These are phyloP conservation scores for Pterula multifida DNA, from an alignment of 1,284 basidiomycete species.

Conservation along the genomic window DNA sequence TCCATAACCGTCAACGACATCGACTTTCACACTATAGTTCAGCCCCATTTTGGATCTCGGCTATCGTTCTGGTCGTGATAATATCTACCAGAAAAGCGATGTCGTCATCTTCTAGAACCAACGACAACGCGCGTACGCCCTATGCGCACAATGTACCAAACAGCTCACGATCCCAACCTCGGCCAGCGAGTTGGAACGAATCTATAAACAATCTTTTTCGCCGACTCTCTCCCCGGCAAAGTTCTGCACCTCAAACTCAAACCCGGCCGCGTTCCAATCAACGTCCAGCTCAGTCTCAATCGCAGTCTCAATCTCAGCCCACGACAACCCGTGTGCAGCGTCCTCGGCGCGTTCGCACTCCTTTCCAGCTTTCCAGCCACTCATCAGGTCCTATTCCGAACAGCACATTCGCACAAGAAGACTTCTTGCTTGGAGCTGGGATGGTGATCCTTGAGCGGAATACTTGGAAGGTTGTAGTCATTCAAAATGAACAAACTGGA, in stretches of 20 bases:
- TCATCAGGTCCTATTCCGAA: conserved; percentile 18
- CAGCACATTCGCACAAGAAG: conserved; percentile 30
- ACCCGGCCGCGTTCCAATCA: not conserved
- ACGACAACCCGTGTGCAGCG: too few relatives aligned
- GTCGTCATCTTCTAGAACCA: too few relatives aligned
- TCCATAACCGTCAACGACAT: too few relatives aligned
- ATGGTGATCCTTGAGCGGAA: conserved; percentile 47
- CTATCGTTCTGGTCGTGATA: too few relatives aligned
- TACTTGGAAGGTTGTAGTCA: conserved; percentile 26
- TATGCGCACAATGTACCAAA: too few relatives aligned
- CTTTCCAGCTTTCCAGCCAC: not conserved
- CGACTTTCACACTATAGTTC: too few relatives aligned
- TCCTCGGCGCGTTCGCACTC: not conserved
- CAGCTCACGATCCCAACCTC: too few relatives aligned
- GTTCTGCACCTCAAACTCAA: not conserved
- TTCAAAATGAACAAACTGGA: conserved; percentile 24
- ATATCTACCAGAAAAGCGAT: too few relatives aligned
- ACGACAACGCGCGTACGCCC: too few relatives aligned
- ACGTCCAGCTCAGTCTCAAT: not conserved
- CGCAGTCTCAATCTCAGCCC: too few relatives aligned
- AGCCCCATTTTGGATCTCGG: too few relatives aligned
- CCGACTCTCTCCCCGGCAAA: conserved; percentile 9
- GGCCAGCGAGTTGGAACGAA: not conserved
- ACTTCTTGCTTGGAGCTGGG: conserved; percentile 46
- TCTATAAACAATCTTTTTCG: not conserved